These are phyloP conservation scores for Solanum pimpinellifolium DNA, from an alignment of 257 asterid genomes.

Conservation along the genomic window DNA sequence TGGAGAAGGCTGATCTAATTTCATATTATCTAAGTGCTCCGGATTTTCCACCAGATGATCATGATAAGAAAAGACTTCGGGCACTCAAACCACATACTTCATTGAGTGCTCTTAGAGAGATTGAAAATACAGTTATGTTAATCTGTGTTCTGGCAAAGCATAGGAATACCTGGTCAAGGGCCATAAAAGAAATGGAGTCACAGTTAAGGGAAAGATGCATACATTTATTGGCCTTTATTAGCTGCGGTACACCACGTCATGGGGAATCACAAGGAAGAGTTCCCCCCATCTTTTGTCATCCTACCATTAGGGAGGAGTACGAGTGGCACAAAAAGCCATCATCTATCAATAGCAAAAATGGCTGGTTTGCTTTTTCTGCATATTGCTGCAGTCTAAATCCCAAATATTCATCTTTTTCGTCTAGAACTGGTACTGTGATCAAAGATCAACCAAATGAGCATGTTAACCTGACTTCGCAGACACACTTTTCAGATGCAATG, in stretches of 20 bases:
- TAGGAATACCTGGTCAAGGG: slow-evolving; percentile 60
- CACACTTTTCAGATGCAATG: slow-evolving; percentile 59
- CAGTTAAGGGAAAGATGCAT: slow-evolving; percentile 73
- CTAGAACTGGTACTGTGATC: slow-evolving; percentile 30
- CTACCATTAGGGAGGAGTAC: slow-evolving; percentile 62
- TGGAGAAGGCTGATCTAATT: slow-evolving; percentile 65
- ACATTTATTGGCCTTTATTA: slow-evolving; percentile 80
- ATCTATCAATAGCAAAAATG: slow-evolving; percentile 58
- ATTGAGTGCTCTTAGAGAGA: slow-evolving; percentile 62
- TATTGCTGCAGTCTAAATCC: slow-evolving; percentile 55
- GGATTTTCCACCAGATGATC: slow-evolving; percentile 58
- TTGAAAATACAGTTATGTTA: slow-evolving; percentile 55
- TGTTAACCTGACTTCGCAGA: slow-evolving; percentile 20
- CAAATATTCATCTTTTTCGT: slow-evolving; percentile 28
- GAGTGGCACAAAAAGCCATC: slow-evolving; percentile 66
- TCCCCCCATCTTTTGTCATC: slow-evolving; percentile 56
- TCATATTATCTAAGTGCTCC: slow-evolving; percentile 72
- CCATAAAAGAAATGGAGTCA: slow-evolving; percentile 62
- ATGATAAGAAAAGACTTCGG: slow-evolving; percentile 70
- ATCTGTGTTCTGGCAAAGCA: slow-evolving; percentile 70
- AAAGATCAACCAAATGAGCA: slow-evolving; percentile 39
- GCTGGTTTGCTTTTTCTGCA: slow-evolving; percentile 88
- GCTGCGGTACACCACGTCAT: slow-evolving; percentile 64
- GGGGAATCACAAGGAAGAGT: slow-evolving; percentile 47
- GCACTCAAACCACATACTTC: slow-evolving; percentile 52